Evolutionary conservation across 2,329 filamentous ascomycete genomes (phyloP).

Genomic region (Aspergillus sp.): DNA sequence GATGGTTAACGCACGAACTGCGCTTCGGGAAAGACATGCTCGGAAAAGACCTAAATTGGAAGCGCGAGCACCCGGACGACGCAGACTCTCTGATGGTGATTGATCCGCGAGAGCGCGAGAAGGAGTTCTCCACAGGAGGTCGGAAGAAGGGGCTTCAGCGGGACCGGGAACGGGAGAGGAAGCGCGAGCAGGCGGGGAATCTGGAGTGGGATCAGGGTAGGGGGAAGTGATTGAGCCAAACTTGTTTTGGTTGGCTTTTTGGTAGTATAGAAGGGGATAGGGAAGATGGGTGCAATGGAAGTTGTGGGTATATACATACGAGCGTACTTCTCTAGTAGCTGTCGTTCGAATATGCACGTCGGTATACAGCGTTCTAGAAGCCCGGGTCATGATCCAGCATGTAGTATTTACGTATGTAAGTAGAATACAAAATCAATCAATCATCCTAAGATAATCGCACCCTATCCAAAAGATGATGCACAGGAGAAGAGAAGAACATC

Average conservation of each 20-base stretch:
- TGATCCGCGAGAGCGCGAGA: slow-evolving; percentile 81
- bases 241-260: too few species aligned
- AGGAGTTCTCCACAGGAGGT: slow-evolving; percentile 62
- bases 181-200: slow-evolving; percentile 31
- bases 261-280: neutral
- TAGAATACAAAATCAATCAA: too few species aligned
- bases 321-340: too few species aligned
- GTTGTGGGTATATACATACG: too few species aligned
- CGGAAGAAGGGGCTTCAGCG: slow-evolving; percentile 54
- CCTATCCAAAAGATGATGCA: too few species aligned
- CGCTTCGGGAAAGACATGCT: slow-evolving; percentile 86
- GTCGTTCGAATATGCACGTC: too few species aligned
- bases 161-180: slow-evolving; percentile 39
- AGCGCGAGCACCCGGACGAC: slow-evolving; percentile 87
- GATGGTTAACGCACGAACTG: slow-evolving; percentile 84
- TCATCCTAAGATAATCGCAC: too few species aligned
- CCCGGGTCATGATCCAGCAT: too few species aligned
- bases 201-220: slow-evolving; percentile 35
- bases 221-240: neutral
- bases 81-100: slow-evolving; percentile 72
- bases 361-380: too few species aligned
- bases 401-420: too few species aligned
- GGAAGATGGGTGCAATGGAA: neutral
- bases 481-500: too few species aligned
- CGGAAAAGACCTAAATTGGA: slow-evolving; percentile 87